Conservation (phyloP, 2,329 filamentous ascomycete species). For the Aureobasidium mangrovei region DNA sequence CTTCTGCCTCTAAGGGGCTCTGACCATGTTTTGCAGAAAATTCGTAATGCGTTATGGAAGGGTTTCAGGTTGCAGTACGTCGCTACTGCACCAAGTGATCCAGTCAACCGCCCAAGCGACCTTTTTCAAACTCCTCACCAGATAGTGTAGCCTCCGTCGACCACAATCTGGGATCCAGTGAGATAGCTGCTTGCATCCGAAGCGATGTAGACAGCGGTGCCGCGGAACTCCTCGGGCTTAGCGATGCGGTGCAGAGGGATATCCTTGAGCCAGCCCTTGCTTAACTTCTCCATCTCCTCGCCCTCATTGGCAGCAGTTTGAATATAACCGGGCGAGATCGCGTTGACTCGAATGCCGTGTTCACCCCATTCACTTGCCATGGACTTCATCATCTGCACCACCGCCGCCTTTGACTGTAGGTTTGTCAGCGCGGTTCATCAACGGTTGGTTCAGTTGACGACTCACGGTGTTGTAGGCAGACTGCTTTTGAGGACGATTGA, state of each 20-base stretch:
- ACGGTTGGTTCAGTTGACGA: neutral
- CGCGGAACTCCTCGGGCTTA: conserved; percentile 32
- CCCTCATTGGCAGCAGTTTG: conserved; percentile 30
- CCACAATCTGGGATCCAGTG: conserved; percentile 26
- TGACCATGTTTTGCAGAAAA: too few species aligned
- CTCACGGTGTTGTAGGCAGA: conserved; percentile 40
- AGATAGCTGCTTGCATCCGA: conserved; percentile 26
- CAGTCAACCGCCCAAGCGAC: too few species aligned
- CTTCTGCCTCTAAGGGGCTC: too few species aligned
- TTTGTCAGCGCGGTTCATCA: too few species aligned
- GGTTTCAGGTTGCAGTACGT: too few species aligned
- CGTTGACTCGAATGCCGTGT: conserved; percentile 27
- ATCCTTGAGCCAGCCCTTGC: conserved; percentile 28
- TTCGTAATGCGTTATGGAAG: too few species aligned
- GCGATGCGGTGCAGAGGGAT: conserved; percentile 32
- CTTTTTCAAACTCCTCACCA: conserved; percentile 7
- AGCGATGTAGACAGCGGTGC: conserved; percentile 27
- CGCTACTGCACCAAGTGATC: too few species aligned
- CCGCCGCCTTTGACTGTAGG: conserved; percentile 23
- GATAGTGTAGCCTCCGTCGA: conserved; percentile 27
- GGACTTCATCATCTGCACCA: conserved; percentile 31
- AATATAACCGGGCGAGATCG: conserved; percentile 25
- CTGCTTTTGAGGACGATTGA: conserved; percentile 67
- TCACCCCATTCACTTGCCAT: conserved; percentile 25
- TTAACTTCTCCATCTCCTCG: conserved; percentile 26